Percentiles rank a stretch among this genome's conserved stretches.
Conservation (phyloP, 768 basidiomycete genomes). For the Chalciporus sphaerocephalus region DNA sequence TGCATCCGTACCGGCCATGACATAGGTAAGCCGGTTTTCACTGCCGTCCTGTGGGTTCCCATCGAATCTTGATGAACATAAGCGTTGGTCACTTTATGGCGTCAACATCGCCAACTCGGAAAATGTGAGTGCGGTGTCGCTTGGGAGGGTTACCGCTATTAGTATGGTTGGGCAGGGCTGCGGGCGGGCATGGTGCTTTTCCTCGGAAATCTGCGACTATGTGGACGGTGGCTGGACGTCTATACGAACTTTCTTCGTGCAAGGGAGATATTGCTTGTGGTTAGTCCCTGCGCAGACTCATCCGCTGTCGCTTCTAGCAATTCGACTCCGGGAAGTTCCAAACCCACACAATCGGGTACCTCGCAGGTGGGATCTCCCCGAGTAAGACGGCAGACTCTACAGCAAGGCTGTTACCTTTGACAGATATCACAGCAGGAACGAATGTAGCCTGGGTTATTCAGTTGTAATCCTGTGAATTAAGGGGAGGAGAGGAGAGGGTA, state of each 20-base stretch:
- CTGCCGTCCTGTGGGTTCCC: no score
- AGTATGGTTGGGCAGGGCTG: no score
- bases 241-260: conserved; percentile 8
- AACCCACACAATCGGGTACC: not conserved
- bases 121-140: no score
- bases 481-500: conserved; percentile 1
- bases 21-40: no score
- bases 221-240: not conserved
- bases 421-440: not conserved
- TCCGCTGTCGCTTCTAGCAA: not conserved
- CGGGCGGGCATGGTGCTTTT: no score
- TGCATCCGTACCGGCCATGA: no score
- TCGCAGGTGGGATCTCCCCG: not conserved
- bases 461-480: not conserved
- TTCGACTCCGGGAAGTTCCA: conserved; percentile 2
- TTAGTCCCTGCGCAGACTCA: not conserved
- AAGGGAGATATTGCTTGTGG: conserved; percentile 9
- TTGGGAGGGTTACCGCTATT: no score
- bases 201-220: no score
- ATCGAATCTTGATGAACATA: no score
- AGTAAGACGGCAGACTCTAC: conserved; percentile 2
- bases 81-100: no score
- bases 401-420: not conserved
- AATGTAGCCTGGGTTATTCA: conserved; percentile 1
- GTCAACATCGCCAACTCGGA: no score